phyloP scores from a whole-genome alignment of 2,329 filamentous ascomycete species.

The Daldinia sp. region DNA sequence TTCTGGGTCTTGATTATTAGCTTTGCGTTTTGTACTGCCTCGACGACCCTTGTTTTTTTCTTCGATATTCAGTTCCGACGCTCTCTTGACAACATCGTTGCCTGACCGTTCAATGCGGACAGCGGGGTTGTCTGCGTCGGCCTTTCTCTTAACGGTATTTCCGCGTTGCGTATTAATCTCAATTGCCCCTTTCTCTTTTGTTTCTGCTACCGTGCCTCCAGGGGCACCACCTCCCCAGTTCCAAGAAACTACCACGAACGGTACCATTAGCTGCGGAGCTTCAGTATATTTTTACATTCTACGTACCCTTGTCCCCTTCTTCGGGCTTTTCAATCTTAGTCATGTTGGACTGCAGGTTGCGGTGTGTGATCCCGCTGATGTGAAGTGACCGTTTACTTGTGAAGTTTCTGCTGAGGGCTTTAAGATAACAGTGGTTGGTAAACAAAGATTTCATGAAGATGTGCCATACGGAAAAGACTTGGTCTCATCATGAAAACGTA shows the following conservation, averaged over 20 bases:
- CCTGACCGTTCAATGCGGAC: slow-evolving; percentile 66
- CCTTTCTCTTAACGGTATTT: slow-evolving; percentile 71
- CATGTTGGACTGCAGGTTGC: slow-evolving; percentile 5
- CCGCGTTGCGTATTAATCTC: slow-evolving; percentile 67
- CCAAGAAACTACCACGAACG: slow-evolving; percentile 64
- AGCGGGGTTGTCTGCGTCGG: slow-evolving; percentile 66
- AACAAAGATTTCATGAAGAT: neutral
- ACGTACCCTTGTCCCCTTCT: slow-evolving; percentile 42
- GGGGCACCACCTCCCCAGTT: slow-evolving; percentile 65
- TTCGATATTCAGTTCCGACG: slow-evolving; percentile 66
- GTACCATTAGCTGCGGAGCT: neutral
- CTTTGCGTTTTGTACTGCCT: slow-evolving; percentile 43
- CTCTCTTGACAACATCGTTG: slow-evolving; percentile 71
- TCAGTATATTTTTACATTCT: neutral
- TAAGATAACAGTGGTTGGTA: neutral
- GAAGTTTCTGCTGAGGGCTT: neutral
- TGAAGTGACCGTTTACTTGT: neutral
- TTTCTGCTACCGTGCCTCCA: slow-evolving; percentile 67
- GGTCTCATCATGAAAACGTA: neutral
- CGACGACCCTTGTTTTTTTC: slow-evolving; percentile 48
- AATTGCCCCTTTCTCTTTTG: slow-evolving; percentile 66
- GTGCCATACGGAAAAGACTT: neutral
- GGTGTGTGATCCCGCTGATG: neutral
- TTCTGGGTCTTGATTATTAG: slow-evolving; percentile 12
- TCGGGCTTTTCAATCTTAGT: slow-evolving; percentile 25